Percentiles rank a stretch among this genome's conserved stretches.
Evolutionary conservation across 192 early-diverging fungal genomes (phyloP).

Genomic region (Backusella sp.): DNA sequence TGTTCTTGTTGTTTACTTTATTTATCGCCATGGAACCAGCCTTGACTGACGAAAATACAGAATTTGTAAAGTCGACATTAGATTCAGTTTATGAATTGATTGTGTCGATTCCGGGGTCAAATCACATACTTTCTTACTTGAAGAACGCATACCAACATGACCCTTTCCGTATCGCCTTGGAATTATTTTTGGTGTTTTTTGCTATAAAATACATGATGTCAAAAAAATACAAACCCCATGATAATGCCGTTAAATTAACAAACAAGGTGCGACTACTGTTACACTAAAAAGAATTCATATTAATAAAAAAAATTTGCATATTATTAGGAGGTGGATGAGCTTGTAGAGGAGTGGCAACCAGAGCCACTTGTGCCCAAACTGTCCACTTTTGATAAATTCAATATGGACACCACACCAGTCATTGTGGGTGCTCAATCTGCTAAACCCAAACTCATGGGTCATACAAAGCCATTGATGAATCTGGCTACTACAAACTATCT

Average conservation of each 20-base stretch:
- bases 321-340: conserved; percentile 88
- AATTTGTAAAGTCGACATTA: conserved; percentile 46
- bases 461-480: conserved; percentile 74
- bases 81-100: conserved; percentile 38
- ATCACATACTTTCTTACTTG: conserved; percentile 75
- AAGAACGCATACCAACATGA: conserved; percentile 93
- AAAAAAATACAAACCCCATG: conserved; percentile 79
- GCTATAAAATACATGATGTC: conserved; percentile 87
- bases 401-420: conserved; percentile 76
- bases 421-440: conserved; percentile 67
- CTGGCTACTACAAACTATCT: conserved; percentile 89
- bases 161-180: conserved; percentile 84
- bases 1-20: not conserved
- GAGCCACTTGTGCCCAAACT: conserved; percentile 87
- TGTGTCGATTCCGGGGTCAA: conserved; percentile 67
- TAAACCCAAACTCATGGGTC: conserved; percentile 59
- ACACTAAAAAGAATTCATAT: not conserved
- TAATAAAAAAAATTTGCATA: not conserved
- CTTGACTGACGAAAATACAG: conserved; percentile 29
- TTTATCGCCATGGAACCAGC: conserved; percentile 16
- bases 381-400: conserved; percentile 64
- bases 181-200: conserved; percentile 80
- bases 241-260: conserved; percentile 74
- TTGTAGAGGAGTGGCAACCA: conserved; percentile 93
- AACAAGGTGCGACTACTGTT: conserved; percentile 56